Evolutionary conservation across 441 rosid species (phyloP).

Genomic region (Erodium moschatum): DNA sequence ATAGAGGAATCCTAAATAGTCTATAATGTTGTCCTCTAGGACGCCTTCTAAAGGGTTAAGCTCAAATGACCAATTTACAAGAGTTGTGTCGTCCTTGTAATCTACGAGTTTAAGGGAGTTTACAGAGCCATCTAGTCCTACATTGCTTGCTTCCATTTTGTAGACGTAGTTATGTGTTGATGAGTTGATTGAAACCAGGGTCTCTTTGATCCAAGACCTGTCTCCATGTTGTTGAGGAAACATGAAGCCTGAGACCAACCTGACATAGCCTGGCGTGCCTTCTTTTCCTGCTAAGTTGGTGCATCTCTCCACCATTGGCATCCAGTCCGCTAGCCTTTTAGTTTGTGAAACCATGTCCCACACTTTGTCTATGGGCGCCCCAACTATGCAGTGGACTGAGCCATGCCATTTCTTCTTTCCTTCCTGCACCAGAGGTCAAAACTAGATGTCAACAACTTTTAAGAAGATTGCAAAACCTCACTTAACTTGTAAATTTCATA

Average conservation of each 20-base stretch:
- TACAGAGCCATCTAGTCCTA: slow-evolving; percentile 43
- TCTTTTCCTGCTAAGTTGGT: slow-evolving; percentile 36
- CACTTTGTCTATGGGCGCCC: slow-evolving; percentile 35
- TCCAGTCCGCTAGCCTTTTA: slow-evolving; percentile 40
- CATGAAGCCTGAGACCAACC: slow-evolving; percentile 51
- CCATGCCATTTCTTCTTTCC: slow-evolving; percentile 36
- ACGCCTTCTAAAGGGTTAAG: slow-evolving; percentile 36
- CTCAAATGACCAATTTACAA: slow-evolving; percentile 42
- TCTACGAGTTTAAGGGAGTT: slow-evolving; percentile 34
- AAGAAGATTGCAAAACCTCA: neutral
- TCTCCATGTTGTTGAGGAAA: slow-evolving; percentile 47
- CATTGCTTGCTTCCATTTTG: slow-evolving; percentile 48
- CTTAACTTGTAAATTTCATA: neutral
- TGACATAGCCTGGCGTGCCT: slow-evolving; percentile 36
- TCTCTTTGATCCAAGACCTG: slow-evolving; percentile 57
- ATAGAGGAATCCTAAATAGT: slow-evolving; percentile 43
- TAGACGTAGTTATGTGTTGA: slow-evolving; percentile 30
- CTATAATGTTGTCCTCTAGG: slow-evolving; percentile 32
- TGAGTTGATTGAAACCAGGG: slow-evolving; percentile 36
- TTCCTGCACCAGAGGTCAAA: slow-evolving; percentile 18
- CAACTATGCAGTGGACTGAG: slow-evolving; percentile 37
- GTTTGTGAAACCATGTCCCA: slow-evolving; percentile 41
- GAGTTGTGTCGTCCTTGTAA: slow-evolving; percentile 34
- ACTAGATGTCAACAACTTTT: neutral
- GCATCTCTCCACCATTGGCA: slow-evolving; percentile 51